These are phyloP conservation scores for Ganoderma resinaceum DNA, from an alignment of 1,284 basidiomycete genomes.

Conservation along the genomic window DNA sequence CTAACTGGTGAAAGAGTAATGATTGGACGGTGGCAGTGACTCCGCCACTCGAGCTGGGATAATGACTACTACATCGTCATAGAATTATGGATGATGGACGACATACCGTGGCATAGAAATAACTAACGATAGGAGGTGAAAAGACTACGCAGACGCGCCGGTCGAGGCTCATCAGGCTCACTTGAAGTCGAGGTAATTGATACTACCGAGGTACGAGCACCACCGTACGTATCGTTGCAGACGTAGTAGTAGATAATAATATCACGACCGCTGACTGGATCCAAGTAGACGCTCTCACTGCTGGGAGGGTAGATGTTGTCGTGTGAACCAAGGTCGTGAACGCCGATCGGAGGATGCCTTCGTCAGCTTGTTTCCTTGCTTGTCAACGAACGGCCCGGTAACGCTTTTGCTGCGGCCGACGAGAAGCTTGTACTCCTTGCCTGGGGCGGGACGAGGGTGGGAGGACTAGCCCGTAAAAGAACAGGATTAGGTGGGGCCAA, in stretches of 20 bases:
- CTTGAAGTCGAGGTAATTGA: slow-evolving; percentile 19
- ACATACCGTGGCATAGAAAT: neutral
- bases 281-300: slow-evolving; percentile 26
- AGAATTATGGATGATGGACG: neutral
- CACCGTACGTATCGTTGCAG: slow-evolving; percentile 6
- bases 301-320: slow-evolving; percentile 44
- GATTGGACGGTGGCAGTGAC: neutral
- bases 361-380: slow-evolving; percentile 32
- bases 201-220: slow-evolving; percentile 14
- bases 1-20: neutral
- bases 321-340: slow-evolving; percentile 41
- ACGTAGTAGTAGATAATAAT: slow-evolving; percentile 28
- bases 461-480: slow-evolving; percentile 2
- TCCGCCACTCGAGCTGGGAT: neutral
- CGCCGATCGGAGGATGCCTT: slow-evolving; percentile 32
- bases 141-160: neutral
- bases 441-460: slow-evolving; percentile 33
- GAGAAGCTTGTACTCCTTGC: slow-evolving; percentile 37
- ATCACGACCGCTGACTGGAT: slow-evolving; percentile 22
- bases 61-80: neutral
- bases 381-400: slow-evolving; percentile 39
- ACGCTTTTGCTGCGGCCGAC: slow-evolving; percentile 38
- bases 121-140: neutral
- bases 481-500: neutral
- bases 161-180: no score